These are phyloP conservation scores for Protomyces inundatus DNA, from an alignment of 1,139 yeast species.

Conservation along the genomic window DNA sequence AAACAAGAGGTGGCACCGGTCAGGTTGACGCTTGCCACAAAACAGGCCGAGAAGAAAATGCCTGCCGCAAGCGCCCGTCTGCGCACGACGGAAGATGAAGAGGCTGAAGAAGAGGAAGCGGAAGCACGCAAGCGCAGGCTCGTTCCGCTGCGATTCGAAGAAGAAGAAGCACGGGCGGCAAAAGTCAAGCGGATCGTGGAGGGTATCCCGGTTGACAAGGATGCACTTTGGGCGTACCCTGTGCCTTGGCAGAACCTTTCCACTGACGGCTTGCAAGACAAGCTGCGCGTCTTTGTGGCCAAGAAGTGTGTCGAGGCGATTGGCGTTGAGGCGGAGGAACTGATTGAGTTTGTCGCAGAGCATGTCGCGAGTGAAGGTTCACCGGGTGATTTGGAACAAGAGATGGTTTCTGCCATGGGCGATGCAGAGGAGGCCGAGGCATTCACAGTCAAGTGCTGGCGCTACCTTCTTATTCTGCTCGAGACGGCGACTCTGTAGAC, in stretches of 20 bases:
- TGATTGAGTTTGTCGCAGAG: constrained; percentile 30
- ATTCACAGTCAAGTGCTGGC: constrained; percentile 37
- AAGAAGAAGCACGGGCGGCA: not conserved
- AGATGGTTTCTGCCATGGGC: constrained; percentile 14
- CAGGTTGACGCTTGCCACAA: constrained; percentile 15
- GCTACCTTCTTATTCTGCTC: constrained; percentile 32
- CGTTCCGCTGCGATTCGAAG: constrained; percentile 26
- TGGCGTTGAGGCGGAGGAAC: constrained; percentile 41
- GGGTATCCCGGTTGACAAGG: constrained; percentile 32
- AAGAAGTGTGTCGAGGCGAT: constrained; percentile 38
- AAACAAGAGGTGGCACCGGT: constrained; percentile 30
- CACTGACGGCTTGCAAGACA: constrained; percentile 33
- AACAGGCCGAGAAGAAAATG: constrained; percentile 3
- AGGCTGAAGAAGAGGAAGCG: constrained; percentile 27
- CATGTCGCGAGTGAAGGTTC: not conserved
- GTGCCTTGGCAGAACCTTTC: constrained; percentile 37
- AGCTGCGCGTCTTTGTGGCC: constrained; percentile 35
- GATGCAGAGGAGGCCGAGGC: constrained; percentile 38
- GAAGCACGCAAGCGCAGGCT: constrained; percentile 22
- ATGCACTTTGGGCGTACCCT: constrained; percentile 33
- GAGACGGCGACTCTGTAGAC: not conserved
- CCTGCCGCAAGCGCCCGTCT: constrained; percentile 8
- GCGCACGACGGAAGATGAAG: constrained; percentile 29
- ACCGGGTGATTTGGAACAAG: constrained; percentile 5
- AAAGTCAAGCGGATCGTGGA: constrained; percentile 15